A percentile compares a stretch with the other conserved stretches of the same genome.
phyloP scores from a whole-genome alignment of 2,329 filamentous ascomycete genomes.

The Lizonia empirigonia region DNA sequence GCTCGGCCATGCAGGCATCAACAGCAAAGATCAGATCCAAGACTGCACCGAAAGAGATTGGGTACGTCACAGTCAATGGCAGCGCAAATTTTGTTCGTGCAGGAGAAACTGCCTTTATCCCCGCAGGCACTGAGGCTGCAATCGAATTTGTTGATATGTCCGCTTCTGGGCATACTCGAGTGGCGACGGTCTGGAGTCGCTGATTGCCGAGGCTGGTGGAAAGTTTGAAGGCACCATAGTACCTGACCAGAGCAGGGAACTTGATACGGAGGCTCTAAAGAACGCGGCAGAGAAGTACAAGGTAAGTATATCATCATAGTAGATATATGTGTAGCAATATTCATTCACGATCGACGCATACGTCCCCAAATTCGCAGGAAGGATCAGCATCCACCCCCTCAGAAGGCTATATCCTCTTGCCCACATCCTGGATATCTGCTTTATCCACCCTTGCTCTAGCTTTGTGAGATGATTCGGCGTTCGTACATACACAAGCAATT shows the following conservation, averaged over 20 bases:
- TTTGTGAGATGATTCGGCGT: conserved; percentile 8
- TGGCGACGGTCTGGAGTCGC: conserved; percentile 24
- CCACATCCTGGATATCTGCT: background rate
- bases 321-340: background rate
- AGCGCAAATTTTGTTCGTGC: conserved; percentile 20
- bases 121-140: conserved; percentile 21
- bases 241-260: conserved; percentile 14
- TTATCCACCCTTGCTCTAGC: conserved; percentile 7
- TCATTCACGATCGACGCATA: background rate
- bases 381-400: background rate
- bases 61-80: conserved; percentile 16
- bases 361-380: background rate
- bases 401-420: no score
- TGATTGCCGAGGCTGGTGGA: conserved; percentile 24
- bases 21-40: conserved; percentile 21
- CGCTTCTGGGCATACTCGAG: conserved; percentile 29
- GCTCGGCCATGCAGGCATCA: conserved; percentile 17
- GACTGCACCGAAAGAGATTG: conserved; percentile 18
- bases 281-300: conserved; percentile 11
- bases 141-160: conserved; percentile 25
- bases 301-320: conserved; percentile 1
- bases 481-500: conserved; percentile 18
- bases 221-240: conserved; percentile 23
- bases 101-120: conserved; percentile 27
- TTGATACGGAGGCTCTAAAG: conserved; percentile 8